Evolutionary conservation across 2,329 filamentous ascomycete species (phyloP), one percentile per base, ranked within the genome.

Genomic region (Penicillium sp.): DNA sequence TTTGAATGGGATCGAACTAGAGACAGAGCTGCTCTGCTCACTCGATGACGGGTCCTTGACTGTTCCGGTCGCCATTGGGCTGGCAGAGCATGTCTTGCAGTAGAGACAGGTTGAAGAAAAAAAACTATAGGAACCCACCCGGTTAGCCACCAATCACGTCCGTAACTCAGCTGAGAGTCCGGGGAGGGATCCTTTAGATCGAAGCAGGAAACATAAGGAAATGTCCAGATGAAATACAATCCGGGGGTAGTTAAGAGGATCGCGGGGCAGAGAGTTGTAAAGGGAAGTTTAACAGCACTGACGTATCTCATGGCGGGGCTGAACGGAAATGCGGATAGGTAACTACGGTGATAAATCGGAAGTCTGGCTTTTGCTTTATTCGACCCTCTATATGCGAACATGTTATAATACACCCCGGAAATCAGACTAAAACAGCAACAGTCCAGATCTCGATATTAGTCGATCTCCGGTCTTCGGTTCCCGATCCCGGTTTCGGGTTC

Each of bases 1-100:
- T 40, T 46, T 59, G 18, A 44, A 46, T 29, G 55, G 42, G 18
- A 50, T 36, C 40, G 56, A 58, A 29, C 50, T 57, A 29, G 55
- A 40, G 23, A 50, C 37, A 42, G 56, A 58, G 29, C 50, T 56
- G 32, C 49, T 54, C 46, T 59, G 58, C 50, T 63, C 58, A 52
- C 9, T 26, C 24, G 61, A 58, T 50, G 58, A 47, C 50, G 64
- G 61, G 52, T 60, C 62, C 49, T 69, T 57, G 59, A 69, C 57
- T 54, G 60, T 65, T 64, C 63, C 66, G 48, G 67, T 67, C 59
- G 68, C 66, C 69, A 71, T 70, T 60, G 54, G 55, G 60, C 63
- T 56, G 56, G 52, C 59, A 55, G 57, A 57, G 58, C 64, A 67
- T 68, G 50, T 65, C 64, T 64, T 59, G 44, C 51, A 47, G 39